Conservation (phyloP, 495 filamentous ascomycete genomes). For the Podospora pseudopauciseta region DNA sequence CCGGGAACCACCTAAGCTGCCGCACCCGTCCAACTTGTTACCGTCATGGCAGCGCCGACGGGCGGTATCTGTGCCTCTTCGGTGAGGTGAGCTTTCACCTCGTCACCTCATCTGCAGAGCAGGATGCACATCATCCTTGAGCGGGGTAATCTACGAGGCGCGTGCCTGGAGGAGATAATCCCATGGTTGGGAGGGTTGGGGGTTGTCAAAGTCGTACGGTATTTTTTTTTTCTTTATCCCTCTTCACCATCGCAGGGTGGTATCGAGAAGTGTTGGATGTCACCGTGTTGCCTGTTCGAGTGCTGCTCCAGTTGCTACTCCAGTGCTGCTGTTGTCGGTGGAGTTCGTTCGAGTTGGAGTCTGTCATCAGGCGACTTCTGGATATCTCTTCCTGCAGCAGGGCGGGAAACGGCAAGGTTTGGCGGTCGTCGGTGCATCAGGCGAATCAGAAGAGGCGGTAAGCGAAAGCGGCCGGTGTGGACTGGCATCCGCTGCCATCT, state of each 20-base stretch:
- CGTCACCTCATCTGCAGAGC: background rate
- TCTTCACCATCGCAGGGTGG: background rate
- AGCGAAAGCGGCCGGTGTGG: conserved; percentile 28
- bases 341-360: conserved; percentile 3
- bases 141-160: background rate
- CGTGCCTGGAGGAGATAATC: background rate
- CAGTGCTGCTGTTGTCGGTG: conserved; percentile 11
- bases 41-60: background rate
- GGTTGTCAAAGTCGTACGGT: background rate
- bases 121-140: conserved; percentile 11
- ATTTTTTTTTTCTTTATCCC: too few species aligned
- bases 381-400: conserved; percentile 9
- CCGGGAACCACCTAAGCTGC: background rate
- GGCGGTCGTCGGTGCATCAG: conserved; percentile 6
- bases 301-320: background rate
- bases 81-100: too few species aligned
- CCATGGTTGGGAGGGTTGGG: background rate
- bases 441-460: conserved; percentile 32
- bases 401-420: conserved; percentile 1
- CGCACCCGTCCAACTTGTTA: background rate
- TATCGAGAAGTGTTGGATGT: background rate
- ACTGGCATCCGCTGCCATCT: background rate
- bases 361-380: conserved; percentile 11
- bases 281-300: background rate
- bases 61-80: background rate